Conservation (phyloP, 75 land plant species). For the Sequoiadendron giganteum region DNA sequence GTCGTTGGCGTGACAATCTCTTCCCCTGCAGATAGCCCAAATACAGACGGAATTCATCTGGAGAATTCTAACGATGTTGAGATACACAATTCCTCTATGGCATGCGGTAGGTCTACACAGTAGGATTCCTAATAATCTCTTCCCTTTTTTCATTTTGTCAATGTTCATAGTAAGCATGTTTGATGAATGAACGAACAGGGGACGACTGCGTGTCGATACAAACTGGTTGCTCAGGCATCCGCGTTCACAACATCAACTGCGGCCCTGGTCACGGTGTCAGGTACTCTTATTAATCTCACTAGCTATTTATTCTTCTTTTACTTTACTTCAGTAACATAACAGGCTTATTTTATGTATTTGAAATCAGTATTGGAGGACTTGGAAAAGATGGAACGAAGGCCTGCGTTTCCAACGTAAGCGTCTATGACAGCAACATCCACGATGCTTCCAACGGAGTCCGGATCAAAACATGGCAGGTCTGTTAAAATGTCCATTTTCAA, state of each 20-base stretch:
- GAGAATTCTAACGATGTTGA: slow-evolving; percentile 64
- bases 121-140: neutral
- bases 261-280: slow-evolving; percentile 84
- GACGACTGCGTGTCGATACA: slow-evolving; percentile 87
- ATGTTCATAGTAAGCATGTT: neutral
- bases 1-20: slow-evolving; percentile 51
- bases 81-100: slow-evolving; percentile 44
- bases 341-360: neutral
- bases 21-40: slow-evolving; percentile 81
- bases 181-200: slow-evolving; percentile 26
- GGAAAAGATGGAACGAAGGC: slow-evolving; percentile 49
- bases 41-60: slow-evolving; percentile 92
- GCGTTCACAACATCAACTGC: slow-evolving; percentile 53
- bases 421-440: slow-evolving; percentile 39
- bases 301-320: neutral
- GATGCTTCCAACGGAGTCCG: slow-evolving; percentile 54
- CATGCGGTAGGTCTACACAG: slow-evolving; percentile 42
- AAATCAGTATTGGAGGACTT: slow-evolving; percentile 54
- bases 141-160: neutral
- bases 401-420: slow-evolving; percentile 47
- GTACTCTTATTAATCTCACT: slow-evolving; percentile 14
- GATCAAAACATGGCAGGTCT: slow-evolving; percentile 91
- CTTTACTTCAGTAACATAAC: neutral
- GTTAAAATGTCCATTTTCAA: neutral
- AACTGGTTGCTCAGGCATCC: slow-evolving; percentile 59